A percentile compares a stretch with the other conserved stretches of the same genome.
Conservation (phyloP, 2,329 filamentous ascomycete genomes). For the Pestalotiopsis sp. region DNA sequence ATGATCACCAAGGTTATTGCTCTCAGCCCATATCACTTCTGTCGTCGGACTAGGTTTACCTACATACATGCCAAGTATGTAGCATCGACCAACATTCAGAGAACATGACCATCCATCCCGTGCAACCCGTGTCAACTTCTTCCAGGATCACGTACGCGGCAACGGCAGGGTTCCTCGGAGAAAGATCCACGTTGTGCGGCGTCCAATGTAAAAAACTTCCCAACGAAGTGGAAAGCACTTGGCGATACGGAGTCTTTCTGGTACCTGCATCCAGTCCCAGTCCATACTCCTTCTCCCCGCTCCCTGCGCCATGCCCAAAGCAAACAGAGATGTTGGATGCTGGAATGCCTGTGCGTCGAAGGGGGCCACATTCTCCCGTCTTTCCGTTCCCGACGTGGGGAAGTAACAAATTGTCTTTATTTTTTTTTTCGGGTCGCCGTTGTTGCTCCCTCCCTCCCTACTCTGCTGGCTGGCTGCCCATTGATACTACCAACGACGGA, state of each 20-base stretch:
- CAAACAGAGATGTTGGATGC: not conserved
- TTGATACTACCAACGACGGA: not conserved
- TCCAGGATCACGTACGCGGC: not conserved
- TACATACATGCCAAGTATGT: too few relatives aligned
- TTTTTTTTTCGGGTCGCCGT: not conserved
- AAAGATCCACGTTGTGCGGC: not conserved
- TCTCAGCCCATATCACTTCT: too few relatives aligned
- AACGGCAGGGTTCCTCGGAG: not conserved
- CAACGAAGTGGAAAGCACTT: not conserved
- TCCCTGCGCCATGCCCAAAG: not conserved
- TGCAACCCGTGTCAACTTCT: not conserved
- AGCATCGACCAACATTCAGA: not conserved
- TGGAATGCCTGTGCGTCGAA: not conserved
- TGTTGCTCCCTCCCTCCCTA: not conserved
- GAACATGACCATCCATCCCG: not conserved
- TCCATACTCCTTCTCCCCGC: not conserved
- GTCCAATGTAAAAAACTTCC: not conserved
- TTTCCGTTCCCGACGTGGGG: constrained; percentile 4
- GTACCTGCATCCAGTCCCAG: not conserved
- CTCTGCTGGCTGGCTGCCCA: not conserved
- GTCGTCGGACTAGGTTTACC: too few relatives aligned
- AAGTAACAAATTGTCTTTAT: not conserved
- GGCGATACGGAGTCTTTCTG: not conserved
- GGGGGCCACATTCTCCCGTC: not conserved
- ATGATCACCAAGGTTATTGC: too few relatives aligned